Conservation (phyloP, 768 basidiomycete species). For the Glaciozyma martinii region DNA sequence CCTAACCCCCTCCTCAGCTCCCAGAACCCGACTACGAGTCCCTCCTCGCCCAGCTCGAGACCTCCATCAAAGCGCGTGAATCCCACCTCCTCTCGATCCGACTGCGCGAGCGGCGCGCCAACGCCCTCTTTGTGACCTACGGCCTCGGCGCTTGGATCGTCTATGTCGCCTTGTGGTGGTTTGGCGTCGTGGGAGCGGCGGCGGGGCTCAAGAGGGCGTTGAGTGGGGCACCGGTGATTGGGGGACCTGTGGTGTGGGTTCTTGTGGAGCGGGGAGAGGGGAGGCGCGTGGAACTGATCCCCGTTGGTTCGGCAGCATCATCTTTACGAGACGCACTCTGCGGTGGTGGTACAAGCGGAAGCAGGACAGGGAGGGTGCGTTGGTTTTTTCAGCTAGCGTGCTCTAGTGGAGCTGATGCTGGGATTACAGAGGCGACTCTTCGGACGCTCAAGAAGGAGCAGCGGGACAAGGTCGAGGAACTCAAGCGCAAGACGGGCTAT, state of each 20-base stretch:
- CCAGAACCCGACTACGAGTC: slow-evolving; percentile 28
- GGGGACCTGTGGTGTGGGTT: slow-evolving; percentile 71
- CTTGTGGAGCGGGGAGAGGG: not conserved
- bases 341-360: slow-evolving; percentile 30
- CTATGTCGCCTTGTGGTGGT: slow-evolving; percentile 37
- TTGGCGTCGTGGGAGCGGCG: slow-evolving; percentile 22
- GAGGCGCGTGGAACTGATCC: not conserved
- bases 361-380: slow-evolving; percentile 30
- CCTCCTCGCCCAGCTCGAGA: slow-evolving; percentile 12
- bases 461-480: slow-evolving; percentile 78
- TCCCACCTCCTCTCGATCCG: slow-evolving; percentile 47
- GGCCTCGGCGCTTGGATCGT: slow-evolving; percentile 63
- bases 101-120: slow-evolving; percentile 70
- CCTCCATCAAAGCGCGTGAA: slow-evolving; percentile 17
- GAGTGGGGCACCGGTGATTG: slow-evolving; percentile 51
- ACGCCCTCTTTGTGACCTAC: slow-evolving; percentile 67
- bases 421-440: slow-evolving; percentile 40
- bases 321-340: slow-evolving; percentile 28
- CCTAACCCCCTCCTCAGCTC: slow-evolving; percentile 5
- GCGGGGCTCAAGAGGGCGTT: slow-evolving; percentile 40
- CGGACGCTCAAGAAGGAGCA: slow-evolving; percentile 73
- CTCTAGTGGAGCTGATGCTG: not conserved
- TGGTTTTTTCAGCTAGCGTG: rapidly evolving
- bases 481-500: slow-evolving; percentile 96
- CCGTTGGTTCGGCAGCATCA: slow-evolving; percentile 19